A percentile compares a stretch with the other conserved stretches of the same genome.
Conservation (phyloP, 345 rosid genomes). For the Moricandia moricandioides region DNA sequence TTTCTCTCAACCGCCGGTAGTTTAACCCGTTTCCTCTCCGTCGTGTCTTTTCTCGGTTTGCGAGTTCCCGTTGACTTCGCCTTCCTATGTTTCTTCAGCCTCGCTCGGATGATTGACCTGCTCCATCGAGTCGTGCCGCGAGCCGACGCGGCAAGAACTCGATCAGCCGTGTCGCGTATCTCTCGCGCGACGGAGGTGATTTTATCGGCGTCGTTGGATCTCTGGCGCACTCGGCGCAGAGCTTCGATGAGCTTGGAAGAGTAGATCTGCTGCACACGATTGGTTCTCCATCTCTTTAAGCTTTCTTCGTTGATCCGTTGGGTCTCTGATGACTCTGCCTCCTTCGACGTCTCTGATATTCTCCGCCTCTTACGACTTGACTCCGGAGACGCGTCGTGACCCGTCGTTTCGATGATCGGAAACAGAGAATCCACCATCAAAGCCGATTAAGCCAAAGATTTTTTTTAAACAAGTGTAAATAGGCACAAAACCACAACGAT, state of each 20-base stretch:
- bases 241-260: conserved; percentile 63
- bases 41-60: conserved; percentile 36
- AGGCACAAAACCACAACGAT: not conserved
- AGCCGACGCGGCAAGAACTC: conserved; percentile 64
- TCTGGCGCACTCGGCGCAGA: conserved; percentile 48
- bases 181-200: conserved; percentile 22
- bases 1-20: conserved; percentile 56
- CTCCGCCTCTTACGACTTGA: conserved; percentile 50
- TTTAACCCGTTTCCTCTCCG: conserved; percentile 26
- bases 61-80: conserved; percentile 36
- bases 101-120: conserved; percentile 53
- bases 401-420: conserved; percentile 27
- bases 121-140: conserved; percentile 63
- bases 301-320: conserved; percentile 26
- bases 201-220: conserved; percentile 38
- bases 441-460: conserved; percentile 22
- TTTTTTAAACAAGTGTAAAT: not conserved
- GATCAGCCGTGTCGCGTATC: conserved; percentile 58
- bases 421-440: conserved; percentile 36
- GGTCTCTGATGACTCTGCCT: conserved; percentile 1
- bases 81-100: conserved; percentile 47
- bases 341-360: conserved; percentile 29
- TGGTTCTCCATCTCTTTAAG: conserved; percentile 61
- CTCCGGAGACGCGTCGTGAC: conserved; percentile 40
- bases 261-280: conserved; percentile 61